Conservation (phyloP, 2,329 filamentous ascomycete species). For the Arthroderma uncinatum region DNA sequence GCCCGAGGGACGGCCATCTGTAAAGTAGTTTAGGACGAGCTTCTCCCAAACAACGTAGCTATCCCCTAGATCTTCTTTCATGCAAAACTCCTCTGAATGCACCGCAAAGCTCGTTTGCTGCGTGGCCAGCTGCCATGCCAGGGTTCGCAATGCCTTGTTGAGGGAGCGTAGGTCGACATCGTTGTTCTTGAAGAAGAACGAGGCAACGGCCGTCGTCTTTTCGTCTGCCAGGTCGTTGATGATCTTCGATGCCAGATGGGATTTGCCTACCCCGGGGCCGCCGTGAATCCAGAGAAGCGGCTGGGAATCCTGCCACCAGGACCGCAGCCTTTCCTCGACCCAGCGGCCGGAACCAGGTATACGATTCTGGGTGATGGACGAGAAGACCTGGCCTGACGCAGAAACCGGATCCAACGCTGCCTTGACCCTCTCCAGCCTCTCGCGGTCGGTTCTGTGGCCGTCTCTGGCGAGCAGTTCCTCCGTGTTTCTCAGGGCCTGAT, state of each 20-base stretch:
- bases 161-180: conserved; percentile 3
- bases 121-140: too few relatives aligned
- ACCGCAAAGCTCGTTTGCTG: too few relatives aligned
- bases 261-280: neutral
- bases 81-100: too few relatives aligned
- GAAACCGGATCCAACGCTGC: neutral
- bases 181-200: conserved; percentile 1
- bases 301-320: neutral
- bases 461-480: neutral
- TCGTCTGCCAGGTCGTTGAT: neutral
- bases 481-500: neutral
- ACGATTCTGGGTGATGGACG: neutral
- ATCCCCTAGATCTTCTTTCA: too few relatives aligned
- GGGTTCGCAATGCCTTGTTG: neutral
- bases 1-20: too few relatives aligned
- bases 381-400: neutral
- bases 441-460: neutral
- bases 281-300: conserved; percentile 3
- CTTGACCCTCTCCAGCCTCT: neutral
- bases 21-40: too few relatives aligned
- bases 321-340: conserved; percentile 1
- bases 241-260: conserved; percentile 2
- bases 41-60: too few relatives aligned
- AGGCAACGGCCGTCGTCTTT: neutral
- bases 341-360: neutral